These are phyloP conservation scores for Ceratocystis albifundus DNA, from an alignment of 2,329 filamentous ascomycete genomes.

Conservation along the genomic window DNA sequence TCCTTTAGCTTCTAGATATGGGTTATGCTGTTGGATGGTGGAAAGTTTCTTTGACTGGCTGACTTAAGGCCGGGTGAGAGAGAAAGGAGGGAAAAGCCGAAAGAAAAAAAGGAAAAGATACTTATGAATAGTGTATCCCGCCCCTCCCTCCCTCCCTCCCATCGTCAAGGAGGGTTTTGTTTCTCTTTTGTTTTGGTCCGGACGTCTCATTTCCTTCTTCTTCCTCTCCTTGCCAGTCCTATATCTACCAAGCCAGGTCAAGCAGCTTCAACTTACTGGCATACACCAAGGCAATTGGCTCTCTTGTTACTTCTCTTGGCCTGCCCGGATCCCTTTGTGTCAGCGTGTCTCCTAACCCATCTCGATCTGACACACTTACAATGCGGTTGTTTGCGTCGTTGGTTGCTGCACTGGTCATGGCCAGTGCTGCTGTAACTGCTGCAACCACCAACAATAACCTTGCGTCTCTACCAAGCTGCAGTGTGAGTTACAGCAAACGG, in stretches of 20 bases:
- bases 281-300: too few species aligned
- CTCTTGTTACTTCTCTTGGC: neutral
- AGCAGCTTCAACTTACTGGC: too few species aligned
- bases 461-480: neutral
- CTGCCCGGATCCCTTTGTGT: neutral
- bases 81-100: too few species aligned
- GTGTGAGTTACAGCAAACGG: slow-evolving; percentile 10
- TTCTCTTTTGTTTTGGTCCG: too few species aligned
- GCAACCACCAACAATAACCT: neutral
- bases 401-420: neutral
- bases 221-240: neutral
- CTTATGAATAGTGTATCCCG: too few species aligned
- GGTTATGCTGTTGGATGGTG: too few species aligned
- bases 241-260: too few species aligned
- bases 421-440: neutral
- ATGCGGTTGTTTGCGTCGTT: slow-evolving; percentile 4
- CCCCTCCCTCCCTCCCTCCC: too few species aligned
- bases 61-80: too few species aligned
- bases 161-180: too few species aligned
- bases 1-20: neutral
- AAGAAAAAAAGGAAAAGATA: too few species aligned
- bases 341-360: neutral
- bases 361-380: neutral
- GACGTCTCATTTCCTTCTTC: neutral
- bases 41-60: too few species aligned